phyloP scores from a whole-genome alignment of 352 stramenopile genomes.

The Phytophthora fragariae region DNA sequence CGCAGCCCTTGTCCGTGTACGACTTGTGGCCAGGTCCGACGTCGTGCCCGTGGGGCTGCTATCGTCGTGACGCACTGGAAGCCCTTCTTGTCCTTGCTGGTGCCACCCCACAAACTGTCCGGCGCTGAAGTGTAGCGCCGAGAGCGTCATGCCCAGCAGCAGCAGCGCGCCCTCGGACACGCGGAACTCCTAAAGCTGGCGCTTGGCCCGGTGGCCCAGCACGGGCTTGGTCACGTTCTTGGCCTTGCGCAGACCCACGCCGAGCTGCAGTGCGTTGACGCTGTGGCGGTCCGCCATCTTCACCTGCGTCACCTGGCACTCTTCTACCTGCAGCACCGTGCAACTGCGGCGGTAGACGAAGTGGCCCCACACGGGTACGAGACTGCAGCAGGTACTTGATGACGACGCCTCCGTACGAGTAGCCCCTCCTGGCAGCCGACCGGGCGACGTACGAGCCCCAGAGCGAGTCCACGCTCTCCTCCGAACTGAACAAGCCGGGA shows the following conservation, averaged over 20 bases:
- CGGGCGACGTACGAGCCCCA: no score
- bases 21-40: conserved; percentile 57
- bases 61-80: conserved; percentile 97
- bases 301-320: conserved; percentile 95
- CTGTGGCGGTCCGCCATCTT: conserved; percentile 95
- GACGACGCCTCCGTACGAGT: no score
- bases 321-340: conserved; percentile 93
- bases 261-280: conserved; percentile 76
- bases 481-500: no score
- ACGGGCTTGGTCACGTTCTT: no score
- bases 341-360: conserved; percentile 96
- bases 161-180: conserved; percentile 28
- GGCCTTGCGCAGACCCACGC: no score
- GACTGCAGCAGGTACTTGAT: no score
- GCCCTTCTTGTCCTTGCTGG: conserved; percentile 91
- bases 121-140: conserved; percentile 97
- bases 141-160: conserved; percentile 92
- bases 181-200: no score
- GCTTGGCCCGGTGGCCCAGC: no score
- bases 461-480: no score
- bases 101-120: conserved; percentile 97
- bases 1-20: conserved; percentile 72
- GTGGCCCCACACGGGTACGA: conserved; percentile 96
- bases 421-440: no score
- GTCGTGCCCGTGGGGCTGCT: conserved; percentile 52